These are phyloP conservation scores for Gnaphalium uliginosum DNA, from an alignment of 129 eudicot species.

Conservation along the genomic window DNA sequence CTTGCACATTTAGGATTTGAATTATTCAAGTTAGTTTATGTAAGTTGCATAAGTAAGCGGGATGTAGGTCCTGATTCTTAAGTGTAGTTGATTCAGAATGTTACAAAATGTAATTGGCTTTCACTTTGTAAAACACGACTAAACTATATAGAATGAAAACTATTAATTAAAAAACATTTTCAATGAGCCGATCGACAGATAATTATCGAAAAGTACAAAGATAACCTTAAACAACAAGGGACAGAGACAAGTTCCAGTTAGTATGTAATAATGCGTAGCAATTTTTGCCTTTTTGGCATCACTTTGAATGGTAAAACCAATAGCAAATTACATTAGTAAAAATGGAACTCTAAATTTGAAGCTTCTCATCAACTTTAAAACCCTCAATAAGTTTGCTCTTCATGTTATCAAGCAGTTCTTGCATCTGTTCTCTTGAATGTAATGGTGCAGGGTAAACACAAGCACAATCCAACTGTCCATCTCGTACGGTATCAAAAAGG, in stretches of 20 bases:
- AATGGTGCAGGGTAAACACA: slow-evolving; percentile 54
- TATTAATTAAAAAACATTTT: not conserved
- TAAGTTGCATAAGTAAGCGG: no score
- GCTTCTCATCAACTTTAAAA: slow-evolving; percentile 17
- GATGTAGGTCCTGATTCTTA: no score
- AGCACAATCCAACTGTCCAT: slow-evolving; percentile 42
- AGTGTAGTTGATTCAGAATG: no score
- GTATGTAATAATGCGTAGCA: not conserved
- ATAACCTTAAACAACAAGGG: not conserved
- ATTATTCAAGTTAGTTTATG: no score
- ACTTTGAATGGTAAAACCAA: not conserved
- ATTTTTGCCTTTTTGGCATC: not conserved
- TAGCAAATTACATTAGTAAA: not conserved
- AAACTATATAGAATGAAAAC: no score
- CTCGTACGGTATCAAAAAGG: slow-evolving; percentile 45
- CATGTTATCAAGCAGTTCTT: slow-evolving; percentile 37
- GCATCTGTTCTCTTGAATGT: slow-evolving; percentile 53
- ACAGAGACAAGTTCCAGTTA: not conserved
- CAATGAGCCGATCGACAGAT: not conserved
- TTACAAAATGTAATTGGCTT: no score
- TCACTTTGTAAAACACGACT: no score
- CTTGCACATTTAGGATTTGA: no score
- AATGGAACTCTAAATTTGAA: slow-evolving; percentile 13
- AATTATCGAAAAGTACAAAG: not conserved
- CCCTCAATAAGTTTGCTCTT: slow-evolving; percentile 39